phyloP scores from a whole-genome alignment of 768 basidiomycete genomes.

The Sutorius australiensis region DNA sequence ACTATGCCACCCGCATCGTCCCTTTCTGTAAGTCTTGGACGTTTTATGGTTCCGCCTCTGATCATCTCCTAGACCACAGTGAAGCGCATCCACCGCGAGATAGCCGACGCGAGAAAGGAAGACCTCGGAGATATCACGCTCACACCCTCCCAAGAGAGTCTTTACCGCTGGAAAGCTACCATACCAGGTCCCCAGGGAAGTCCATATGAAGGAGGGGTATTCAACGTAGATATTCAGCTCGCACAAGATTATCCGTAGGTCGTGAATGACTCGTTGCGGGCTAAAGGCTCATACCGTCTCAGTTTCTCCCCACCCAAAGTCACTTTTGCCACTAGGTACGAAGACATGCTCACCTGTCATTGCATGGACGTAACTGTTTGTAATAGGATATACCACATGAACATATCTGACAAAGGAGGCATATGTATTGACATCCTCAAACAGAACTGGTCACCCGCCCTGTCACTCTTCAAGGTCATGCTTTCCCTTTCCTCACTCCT shows the following conservation, averaged over 20 bases:
- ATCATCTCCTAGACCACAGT: constrained; percentile 49
- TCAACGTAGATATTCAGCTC: constrained; percentile 62
- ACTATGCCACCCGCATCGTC: constrained; percentile 27
- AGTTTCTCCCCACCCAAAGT: constrained; percentile 81
- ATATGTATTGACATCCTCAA: constrained; percentile 92
- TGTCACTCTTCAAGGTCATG: constrained; percentile 93
- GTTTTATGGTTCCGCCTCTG: not conserved
- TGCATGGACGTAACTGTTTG: not conserved
- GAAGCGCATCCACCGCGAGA: constrained; percentile 82
- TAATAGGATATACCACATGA: constrained; percentile 83
- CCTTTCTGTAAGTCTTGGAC: constrained; percentile 17
- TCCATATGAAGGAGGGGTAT: constrained; percentile 76
- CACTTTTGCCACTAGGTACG: constrained; percentile 69
- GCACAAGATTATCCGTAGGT: constrained; percentile 73
- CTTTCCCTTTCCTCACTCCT: constrained; percentile 89
- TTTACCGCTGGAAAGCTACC: constrained; percentile 71
- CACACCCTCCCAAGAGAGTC: constrained; percentile 57
- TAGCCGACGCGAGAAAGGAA: constrained; percentile 76
- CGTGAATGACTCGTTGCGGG: constrained; percentile 1
- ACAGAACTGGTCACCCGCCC: constrained; percentile 89
- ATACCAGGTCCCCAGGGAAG: constrained; percentile 84
- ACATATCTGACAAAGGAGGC: constrained; percentile 72
- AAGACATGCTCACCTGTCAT: not conserved
- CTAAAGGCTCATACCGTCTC: not conserved
- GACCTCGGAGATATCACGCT: constrained; percentile 73